A percentile compares a stretch with the other conserved stretches of the same genome.
These are phyloP conservation scores for Apiotrichum sp. DNA, from an alignment of 1,284 basidiomycete genomes.

Conservation along the genomic window DNA sequence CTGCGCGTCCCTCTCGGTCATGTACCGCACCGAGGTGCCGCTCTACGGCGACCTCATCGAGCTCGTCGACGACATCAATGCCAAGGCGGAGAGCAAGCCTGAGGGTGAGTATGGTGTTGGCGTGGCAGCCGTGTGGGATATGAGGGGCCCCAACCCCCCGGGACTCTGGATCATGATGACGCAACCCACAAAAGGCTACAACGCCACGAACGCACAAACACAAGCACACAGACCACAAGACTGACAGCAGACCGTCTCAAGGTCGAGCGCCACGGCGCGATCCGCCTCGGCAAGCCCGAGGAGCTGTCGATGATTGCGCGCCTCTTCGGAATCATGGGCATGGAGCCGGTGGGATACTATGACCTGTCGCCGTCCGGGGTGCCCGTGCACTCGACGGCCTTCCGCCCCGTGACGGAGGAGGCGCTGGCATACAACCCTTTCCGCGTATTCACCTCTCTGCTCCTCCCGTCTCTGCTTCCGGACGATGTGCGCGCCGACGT, in stretches of 20 bases:
- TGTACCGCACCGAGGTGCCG: conserved; percentile 48
- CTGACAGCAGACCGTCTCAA: conserved; percentile 37
- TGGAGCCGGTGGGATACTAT: conserved; percentile 49
- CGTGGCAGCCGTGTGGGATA: too few species aligned
- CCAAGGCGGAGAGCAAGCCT: conserved; percentile 2
- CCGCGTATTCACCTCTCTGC: conserved; percentile 46
- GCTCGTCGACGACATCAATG: conserved; percentile 46
- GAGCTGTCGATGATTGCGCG: conserved; percentile 45
- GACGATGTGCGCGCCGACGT: conserved; percentile 34
- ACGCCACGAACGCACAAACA: too few species aligned
- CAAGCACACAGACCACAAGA: background rate
- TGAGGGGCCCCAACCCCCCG: too few species aligned
- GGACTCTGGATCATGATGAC: too few species aligned
- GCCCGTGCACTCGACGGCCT: conserved; percentile 49
- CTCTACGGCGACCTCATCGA: conserved; percentile 47
- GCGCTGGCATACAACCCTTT: conserved; percentile 46
- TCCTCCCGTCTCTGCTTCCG: conserved; percentile 42
- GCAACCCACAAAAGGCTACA: too few species aligned
- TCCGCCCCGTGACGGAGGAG: conserved; percentile 36
- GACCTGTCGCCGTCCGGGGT: conserved; percentile 45
- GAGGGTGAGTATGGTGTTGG: conserved; percentile 8
- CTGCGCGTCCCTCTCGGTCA: conserved; percentile 39
- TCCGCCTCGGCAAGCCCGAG: conserved; percentile 45
- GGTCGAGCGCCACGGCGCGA: conserved; percentile 48
- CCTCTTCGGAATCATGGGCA: conserved; percentile 45